phyloP scores from a whole-genome alignment of 352 stramenopile species.

The Globisporangium carolinianum region DNA sequence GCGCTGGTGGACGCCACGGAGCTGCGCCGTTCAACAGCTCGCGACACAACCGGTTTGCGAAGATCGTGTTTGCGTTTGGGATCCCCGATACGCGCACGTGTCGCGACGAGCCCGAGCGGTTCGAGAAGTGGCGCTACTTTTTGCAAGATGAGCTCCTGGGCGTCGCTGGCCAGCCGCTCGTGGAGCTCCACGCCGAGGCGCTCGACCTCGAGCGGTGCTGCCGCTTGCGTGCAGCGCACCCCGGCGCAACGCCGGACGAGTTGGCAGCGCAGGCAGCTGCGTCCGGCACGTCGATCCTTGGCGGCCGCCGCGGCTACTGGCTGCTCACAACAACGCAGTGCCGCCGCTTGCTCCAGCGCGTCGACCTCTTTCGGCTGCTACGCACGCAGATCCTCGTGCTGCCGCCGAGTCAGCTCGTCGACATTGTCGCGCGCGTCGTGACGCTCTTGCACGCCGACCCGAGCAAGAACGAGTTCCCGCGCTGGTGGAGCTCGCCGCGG shows the following conservation, averaged over 20 bases:
- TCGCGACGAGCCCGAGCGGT: constrained; percentile 30
- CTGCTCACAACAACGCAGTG: constrained; percentile 48
- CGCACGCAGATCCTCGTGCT: constrained; percentile 65
- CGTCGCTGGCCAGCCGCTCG: constrained; percentile 30
- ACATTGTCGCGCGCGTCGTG: constrained; percentile 49
- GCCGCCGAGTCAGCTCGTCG: constrained; percentile 48
- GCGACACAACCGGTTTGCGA: constrained; percentile 68
- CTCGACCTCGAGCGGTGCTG: constrained; percentile 57
- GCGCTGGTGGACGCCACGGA: no score
- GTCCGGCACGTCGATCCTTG: constrained; percentile 41
- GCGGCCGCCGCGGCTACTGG: constrained; percentile 57
- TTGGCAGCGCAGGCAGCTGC: constrained; percentile 4
- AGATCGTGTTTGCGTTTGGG: constrained; percentile 67
- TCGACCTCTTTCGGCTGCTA: constrained; percentile 75
- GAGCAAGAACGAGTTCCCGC: constrained; percentile 26
- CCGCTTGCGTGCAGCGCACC: constrained; percentile 23
- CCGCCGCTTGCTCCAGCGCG: constrained; percentile 59
- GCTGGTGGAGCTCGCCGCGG: constrained; percentile 69
- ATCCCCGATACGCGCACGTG: constrained; percentile 69
- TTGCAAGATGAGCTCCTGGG: constrained; percentile 41
- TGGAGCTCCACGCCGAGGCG: constrained; percentile 45
- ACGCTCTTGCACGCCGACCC: constrained; percentile 15
- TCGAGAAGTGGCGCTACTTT: constrained; percentile 82
- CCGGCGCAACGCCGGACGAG: background rate
- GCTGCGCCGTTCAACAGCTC: constrained; percentile 6